Evolutionary conservation across 73 alveolate species (phyloP).

Genomic region (Paramecium bursaria): DNA sequence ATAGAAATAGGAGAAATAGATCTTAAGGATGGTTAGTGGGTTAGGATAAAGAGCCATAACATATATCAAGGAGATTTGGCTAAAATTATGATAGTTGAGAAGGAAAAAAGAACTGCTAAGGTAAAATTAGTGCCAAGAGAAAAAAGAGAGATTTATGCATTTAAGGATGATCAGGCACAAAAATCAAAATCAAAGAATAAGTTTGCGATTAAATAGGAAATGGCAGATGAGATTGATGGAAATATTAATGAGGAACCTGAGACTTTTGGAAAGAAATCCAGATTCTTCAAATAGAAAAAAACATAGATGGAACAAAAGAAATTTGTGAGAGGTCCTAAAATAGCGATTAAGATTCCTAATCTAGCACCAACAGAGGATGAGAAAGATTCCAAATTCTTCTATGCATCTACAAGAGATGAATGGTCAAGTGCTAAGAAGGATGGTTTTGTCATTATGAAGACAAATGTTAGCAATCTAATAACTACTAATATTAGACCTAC

Average conservation of each 20-base stretch:
- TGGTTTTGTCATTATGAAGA: slow-evolving; percentile 10
- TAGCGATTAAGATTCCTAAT: no score
- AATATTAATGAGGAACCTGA: slow-evolving; percentile 7
- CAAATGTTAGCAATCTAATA: background rate
- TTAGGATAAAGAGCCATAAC: slow-evolving; percentile 16
- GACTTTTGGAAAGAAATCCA: slow-evolving; percentile 21
- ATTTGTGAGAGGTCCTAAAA: slow-evolving; percentile 38
- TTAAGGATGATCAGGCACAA: slow-evolving; percentile 13
- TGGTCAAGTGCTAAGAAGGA: slow-evolving; percentile 52
- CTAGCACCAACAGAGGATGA: slow-evolving; percentile 14
- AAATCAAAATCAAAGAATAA: background rate
- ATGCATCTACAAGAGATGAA: slow-evolving; percentile 41
- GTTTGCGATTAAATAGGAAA: background rate
- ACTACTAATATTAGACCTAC: slow-evolving; percentile 46
- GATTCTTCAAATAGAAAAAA: background rate
- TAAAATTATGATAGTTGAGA: slow-evolving; percentile 42
- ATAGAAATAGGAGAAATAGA: slow-evolving; percentile 27
- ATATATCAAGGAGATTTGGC: slow-evolving; percentile 39
- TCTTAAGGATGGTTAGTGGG: slow-evolving; percentile 46
- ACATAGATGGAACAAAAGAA: background rate
- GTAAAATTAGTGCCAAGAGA: slow-evolving; percentile 12
- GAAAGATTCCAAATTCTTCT: slow-evolving; percentile 5
- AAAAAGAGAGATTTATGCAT: background rate
- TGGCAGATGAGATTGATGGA: slow-evolving; percentile 39
- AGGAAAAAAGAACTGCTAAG: slow-evolving; percentile 5